Conservation (phyloP, 495 filamentous ascomycete species). For the Aspergillus diversus region DNA sequence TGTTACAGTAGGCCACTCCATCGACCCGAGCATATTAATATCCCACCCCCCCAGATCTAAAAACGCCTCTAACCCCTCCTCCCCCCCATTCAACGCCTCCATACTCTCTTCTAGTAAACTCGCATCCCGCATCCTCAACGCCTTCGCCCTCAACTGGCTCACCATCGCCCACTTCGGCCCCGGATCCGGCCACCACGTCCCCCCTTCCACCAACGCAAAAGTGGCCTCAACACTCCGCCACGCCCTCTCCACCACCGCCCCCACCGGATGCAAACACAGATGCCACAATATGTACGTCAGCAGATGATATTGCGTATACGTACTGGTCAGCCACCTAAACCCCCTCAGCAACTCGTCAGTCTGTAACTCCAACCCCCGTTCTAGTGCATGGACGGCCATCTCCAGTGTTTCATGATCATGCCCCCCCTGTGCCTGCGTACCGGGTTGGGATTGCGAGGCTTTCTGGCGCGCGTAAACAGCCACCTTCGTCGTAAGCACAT, state of each 20-base stretch:
- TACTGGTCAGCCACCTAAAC: constrained; percentile 34
- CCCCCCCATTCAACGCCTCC: not conserved
- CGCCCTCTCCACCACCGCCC: constrained; percentile 22
- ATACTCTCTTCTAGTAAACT: not conserved
- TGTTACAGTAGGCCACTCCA: no score
- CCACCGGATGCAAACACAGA: constrained; percentile 32
- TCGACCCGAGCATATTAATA: constrained; percentile 6
- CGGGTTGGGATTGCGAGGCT: constrained; percentile 22
- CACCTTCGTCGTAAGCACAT: constrained; percentile 28
- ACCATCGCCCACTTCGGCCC: constrained; percentile 31
- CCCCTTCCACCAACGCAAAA: constrained; percentile 27
- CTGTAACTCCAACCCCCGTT: constrained; percentile 26
- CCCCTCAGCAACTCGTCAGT: constrained; percentile 34
- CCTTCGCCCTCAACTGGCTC: constrained; percentile 31
- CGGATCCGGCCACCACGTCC: constrained; percentile 8
- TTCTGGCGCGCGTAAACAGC: constrained; percentile 35
- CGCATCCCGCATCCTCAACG: constrained; percentile 25
- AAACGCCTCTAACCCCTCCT: not conserved
- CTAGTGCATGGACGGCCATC: constrained; percentile 26
- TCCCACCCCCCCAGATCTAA: constrained; percentile 9
- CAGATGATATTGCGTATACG: constrained; percentile 34
- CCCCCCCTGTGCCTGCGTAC: not conserved
- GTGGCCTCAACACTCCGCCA: constrained; percentile 27
- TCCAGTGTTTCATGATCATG: constrained; percentile 19
- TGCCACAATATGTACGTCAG: constrained; percentile 40